Evolutionary conservation across 139 green algal genomes (phyloP).

Genomic region (Tetradesmus obliquus): DNA sequence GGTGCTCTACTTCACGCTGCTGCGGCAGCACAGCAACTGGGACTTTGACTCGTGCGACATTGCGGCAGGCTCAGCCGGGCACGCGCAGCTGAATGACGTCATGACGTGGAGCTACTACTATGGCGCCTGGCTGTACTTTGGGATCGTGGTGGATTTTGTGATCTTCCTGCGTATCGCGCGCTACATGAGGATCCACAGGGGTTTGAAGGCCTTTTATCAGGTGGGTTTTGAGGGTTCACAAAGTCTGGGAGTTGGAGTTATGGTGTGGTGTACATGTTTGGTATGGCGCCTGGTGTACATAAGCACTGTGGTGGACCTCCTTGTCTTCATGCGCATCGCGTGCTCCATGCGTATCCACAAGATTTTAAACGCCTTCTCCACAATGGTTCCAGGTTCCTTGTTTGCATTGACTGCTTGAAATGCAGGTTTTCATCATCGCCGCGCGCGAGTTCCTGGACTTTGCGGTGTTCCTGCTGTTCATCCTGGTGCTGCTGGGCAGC

Average conservation of each 20-base stretch:
- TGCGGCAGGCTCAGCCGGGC: background rate
- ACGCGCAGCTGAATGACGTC: constrained; percentile 5
- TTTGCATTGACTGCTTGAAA: background rate
- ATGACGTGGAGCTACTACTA: constrained; percentile 4
- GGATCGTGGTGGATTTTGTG: constrained; percentile 33
- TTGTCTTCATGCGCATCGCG: constrained; percentile 23
- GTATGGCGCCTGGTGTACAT: constrained; percentile 37
- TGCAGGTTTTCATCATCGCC: constrained; percentile 48
- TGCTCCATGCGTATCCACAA: constrained; percentile 44
- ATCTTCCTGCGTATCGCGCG: constrained; percentile 33
- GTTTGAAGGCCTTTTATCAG: constrained; percentile 50
- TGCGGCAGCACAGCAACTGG: background rate
- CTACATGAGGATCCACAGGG: constrained; percentile 47
- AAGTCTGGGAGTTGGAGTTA: too few species aligned
- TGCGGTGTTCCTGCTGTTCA: constrained; percentile 46
- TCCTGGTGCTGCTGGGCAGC: constrained; percentile 44
- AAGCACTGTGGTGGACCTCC: constrained; percentile 24
- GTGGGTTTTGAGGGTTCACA: background rate
- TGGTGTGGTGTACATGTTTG: too few species aligned
- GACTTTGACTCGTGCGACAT: constrained; percentile 17
- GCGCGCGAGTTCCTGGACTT: constrained; percentile 47
- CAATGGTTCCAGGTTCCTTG: too few species aligned
- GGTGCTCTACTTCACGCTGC: background rate
- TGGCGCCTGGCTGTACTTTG: constrained; percentile 36
- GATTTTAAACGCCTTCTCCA: constrained; percentile 35